Percentiles rank a stretch among this genome's conserved stretches.
phyloP scores from a whole-genome alignment of 106 monocot genomes.

The Hemerocallis citrina region DNA sequence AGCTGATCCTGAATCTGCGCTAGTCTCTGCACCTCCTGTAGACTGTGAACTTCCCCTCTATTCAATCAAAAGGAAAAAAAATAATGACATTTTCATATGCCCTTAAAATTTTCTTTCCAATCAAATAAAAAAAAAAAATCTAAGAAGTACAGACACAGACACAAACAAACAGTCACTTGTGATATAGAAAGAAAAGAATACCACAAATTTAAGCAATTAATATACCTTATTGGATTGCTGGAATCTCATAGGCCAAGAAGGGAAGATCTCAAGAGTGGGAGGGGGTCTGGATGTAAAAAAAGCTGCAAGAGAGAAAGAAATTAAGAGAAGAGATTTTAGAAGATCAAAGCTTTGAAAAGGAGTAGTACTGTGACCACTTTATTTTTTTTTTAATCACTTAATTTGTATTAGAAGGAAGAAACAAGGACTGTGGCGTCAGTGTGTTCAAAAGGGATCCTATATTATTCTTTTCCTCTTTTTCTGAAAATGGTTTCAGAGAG shows the following conservation, averaged over 20 bases:
- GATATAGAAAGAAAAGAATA: constrained; percentile 6
- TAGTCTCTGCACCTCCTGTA: constrained; percentile 62
- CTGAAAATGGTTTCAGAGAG: constrained; percentile 1
- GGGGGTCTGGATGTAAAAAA: constrained; percentile 43
- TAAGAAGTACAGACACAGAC: not conserved
- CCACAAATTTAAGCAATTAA: too few relatives aligned
- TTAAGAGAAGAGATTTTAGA: constrained; percentile 20
- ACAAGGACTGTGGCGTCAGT: constrained; percentile 23
- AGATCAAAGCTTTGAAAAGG: constrained; percentile 44
- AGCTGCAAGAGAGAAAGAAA: constrained; percentile 39
- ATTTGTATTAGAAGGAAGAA: constrained; percentile 23
- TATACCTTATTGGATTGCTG: constrained; percentile 44
- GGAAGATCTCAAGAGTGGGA: constrained; percentile 95
- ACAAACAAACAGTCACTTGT: too few relatives aligned
- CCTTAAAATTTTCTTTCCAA: too few relatives aligned
- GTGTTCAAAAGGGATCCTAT: constrained; percentile 37
- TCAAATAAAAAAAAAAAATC: not conserved
- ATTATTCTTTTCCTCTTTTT: constrained; percentile 28
- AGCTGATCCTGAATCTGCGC: constrained; percentile 76
- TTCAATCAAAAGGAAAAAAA: not conserved
- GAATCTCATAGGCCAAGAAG: constrained; percentile 88
- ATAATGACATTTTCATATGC: too few relatives aligned
- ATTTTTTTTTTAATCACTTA: too few relatives aligned
- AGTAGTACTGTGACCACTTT: constrained; percentile 19
- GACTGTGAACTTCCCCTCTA: constrained; percentile 50